Base-by-base conservation (phyloP, 495 filamentous ascomycete species). In the Amorphotheca resinae region DNA sequence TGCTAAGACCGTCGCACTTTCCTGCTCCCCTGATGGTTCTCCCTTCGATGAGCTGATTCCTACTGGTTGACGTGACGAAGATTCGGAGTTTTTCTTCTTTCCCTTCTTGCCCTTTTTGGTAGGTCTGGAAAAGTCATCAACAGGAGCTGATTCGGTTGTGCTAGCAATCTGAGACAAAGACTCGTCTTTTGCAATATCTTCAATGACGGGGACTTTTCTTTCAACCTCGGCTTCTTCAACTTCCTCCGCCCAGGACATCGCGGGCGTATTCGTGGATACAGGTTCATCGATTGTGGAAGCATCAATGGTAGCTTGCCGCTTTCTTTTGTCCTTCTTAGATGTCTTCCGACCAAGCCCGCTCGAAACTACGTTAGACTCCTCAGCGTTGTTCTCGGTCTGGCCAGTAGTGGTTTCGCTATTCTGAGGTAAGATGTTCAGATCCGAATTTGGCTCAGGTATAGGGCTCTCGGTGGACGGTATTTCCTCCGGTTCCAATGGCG, bases 261-360 rank as follows among this genome's bases (percentile, higher is more conserved):
- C 16, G 14, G 48, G 44, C 3, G 30, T 14, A 12, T 33, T 39
- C 1, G 53, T 20, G 16, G 39, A 2, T 12, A 8, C 22, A 25
- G 21, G 8, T 9, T 16, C 32, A 15, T 43, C 41, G 30, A 12
- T 37, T 3, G 23, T 28, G 15, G 12, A 36, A 2, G 22, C 18
- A 41, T 45, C 45, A 12, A 42, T 33, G 4, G 52, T 55, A 9
- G 52, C 17, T 50, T 55, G 50, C 41, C 53, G 48, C 41, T 60
- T 55, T 43, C 56, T 54, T 50, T 54, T 60, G 22, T 53, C 48
- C 37, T 53, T 47, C 43, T 50, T 51, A 20, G 40, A 53, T 44
- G 30, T 15, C 31, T 50, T 53, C 20, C 38, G 49, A 31, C 49
- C 53, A 33, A 56, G 28, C 15, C 37, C 44, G 44, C 46, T 48